Conservation (phyloP, 805 yeast genomes). For the Kodamaea restingae region DNA sequence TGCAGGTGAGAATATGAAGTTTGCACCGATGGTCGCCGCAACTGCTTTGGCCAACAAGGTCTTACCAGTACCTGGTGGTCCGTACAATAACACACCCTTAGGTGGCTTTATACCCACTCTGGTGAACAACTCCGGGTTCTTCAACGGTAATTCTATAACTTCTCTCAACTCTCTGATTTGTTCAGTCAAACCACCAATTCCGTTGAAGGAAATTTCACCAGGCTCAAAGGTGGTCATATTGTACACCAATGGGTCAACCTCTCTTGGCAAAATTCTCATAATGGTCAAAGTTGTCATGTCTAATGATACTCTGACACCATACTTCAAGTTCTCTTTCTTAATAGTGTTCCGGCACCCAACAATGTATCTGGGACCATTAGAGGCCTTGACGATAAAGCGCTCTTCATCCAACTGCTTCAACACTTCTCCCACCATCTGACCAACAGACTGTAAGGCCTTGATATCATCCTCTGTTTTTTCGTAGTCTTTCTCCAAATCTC, state of each 20-base stretch:
- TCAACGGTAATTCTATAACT: constrained; percentile 94
- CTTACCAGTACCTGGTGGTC: constrained; percentile 99
- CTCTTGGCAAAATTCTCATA: constrained; percentile 95
- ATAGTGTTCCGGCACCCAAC: constrained; percentile 96
- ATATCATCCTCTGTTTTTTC: constrained; percentile 96
- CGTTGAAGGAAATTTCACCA: constrained; percentile 92
- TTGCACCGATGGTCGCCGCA: constrained; percentile 97
- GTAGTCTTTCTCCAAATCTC: constrained; percentile 76
- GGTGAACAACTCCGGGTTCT: constrained; percentile 91
- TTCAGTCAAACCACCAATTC: constrained; percentile 94
- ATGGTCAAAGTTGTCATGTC: constrained; percentile 97
- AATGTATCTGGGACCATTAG: constrained; percentile 95
- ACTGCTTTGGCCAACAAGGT: constrained; percentile 95
- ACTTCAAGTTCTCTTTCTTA: constrained; percentile 74
- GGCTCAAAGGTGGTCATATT: constrained; percentile 98
- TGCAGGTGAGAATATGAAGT: constrained; percentile 96
- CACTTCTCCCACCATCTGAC: constrained; percentile 96
- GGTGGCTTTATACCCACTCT: constrained; percentile 99
- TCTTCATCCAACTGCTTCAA: constrained; percentile 93
- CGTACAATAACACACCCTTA: constrained; percentile 92
- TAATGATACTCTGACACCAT: constrained; percentile 93
- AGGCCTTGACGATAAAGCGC: constrained; percentile 91
- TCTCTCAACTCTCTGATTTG: constrained; percentile 96
- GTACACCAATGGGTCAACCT: constrained; percentile 96
- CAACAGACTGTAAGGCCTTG: constrained; percentile 94